Evolutionary conservation across 805 yeast genomes (phyloP).

Genomic region (Alloascoidea hylecoeti): DNA sequence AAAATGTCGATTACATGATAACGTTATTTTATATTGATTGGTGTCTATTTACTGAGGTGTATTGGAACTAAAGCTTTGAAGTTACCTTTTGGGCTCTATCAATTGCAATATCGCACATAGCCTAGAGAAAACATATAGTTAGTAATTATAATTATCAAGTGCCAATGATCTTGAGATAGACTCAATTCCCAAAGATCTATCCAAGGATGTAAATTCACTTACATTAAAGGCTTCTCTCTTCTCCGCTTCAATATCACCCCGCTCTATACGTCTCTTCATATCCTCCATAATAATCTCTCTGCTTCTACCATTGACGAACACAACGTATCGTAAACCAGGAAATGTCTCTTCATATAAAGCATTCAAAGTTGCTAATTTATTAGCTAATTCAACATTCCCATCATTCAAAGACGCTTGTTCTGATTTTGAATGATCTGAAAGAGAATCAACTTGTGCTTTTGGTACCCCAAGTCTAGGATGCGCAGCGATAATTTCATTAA

Average conservation of each 20-base stretch:
- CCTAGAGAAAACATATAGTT: slow-evolving; percentile 17
- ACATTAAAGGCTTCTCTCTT: slow-evolving; percentile 47
- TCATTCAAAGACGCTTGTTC: slow-evolving; percentile 59
- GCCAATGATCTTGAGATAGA: background rate
- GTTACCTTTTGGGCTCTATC: slow-evolving; percentile 55
- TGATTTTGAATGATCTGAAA: slow-evolving; percentile 39
- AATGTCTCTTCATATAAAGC: slow-evolving; percentile 44
- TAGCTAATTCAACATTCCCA: slow-evolving; percentile 32
- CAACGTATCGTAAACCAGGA: slow-evolving; percentile 72
- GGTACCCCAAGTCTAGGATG: slow-evolving; percentile 79
- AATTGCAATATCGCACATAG: slow-evolving; percentile 85
- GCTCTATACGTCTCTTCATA: slow-evolving; percentile 43
- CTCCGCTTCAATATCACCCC: slow-evolving; percentile 41
- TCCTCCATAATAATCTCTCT: slow-evolving; percentile 49
- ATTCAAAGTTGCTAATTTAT: slow-evolving; percentile 37
- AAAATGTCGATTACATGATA: no score
- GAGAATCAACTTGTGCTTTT: slow-evolving; percentile 26
- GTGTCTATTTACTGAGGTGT: background rate
- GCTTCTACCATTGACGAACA: slow-evolving; percentile 76
- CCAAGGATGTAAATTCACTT: slow-evolving; percentile 5
- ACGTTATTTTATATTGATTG: background rate
- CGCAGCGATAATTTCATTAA: slow-evolving; percentile 60
- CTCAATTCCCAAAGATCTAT: no score
- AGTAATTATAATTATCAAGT: background rate
- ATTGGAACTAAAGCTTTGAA: slow-evolving; percentile 17